These are phyloP conservation scores for Tulasnella sp. DNA, from an alignment of 768 basidiomycete species.

Conservation along the genomic window DNA sequence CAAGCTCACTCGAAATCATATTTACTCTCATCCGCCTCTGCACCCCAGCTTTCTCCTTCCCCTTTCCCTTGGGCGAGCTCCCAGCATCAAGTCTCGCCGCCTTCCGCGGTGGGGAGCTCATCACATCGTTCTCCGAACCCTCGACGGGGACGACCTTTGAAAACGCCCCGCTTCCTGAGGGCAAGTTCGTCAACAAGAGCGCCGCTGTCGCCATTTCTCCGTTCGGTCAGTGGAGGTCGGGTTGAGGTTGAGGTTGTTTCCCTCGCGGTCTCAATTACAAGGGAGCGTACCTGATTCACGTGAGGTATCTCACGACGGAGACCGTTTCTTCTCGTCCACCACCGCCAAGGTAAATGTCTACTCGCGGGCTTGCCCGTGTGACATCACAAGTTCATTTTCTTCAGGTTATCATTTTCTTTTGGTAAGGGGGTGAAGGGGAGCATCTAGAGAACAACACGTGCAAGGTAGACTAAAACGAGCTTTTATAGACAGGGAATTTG, in stretches of 20 bases:
- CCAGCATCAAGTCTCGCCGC: neutral
- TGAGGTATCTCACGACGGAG: neutral
- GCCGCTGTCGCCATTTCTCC: neutral
- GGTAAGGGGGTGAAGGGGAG: too few species aligned
- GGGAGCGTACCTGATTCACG: neutral
- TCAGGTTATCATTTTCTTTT: neutral
- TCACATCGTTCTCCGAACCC: neutral
- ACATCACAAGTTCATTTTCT: too few species aligned
- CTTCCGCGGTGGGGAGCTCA: slow-evolving; percentile 11
- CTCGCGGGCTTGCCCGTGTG: too few species aligned
- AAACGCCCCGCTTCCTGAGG: slow-evolving; percentile 1
- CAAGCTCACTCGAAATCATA: neutral
- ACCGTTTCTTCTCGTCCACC: neutral
- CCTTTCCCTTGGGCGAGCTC: neutral
- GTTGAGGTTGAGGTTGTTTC: neutral
- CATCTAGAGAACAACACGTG: too few species aligned
- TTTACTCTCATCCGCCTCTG: neutral
- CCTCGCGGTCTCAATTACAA: neutral
- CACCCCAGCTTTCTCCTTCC: neutral
- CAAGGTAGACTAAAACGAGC: too few species aligned
- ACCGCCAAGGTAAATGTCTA: too few species aligned
- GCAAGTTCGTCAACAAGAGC: neutral
- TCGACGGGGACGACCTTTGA: neutral
- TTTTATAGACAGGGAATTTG: too few species aligned
- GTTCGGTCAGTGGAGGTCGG: neutral